phyloP scores from a whole-genome alignment of 495 filamentous ascomycete species.

The Choiromyces venosus region DNA sequence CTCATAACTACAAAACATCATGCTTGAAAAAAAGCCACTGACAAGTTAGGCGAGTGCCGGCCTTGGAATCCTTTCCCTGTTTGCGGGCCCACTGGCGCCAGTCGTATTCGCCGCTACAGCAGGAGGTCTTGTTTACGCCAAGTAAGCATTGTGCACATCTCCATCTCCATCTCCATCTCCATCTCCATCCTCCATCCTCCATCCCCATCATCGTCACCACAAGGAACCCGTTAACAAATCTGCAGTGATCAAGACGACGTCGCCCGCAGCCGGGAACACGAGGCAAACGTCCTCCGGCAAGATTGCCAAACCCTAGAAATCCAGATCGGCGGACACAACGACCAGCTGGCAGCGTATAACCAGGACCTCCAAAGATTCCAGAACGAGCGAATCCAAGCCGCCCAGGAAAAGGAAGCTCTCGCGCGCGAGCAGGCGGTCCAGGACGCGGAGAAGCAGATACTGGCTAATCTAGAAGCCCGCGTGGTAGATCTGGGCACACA shows the following conservation, averaged over 20 bases:
- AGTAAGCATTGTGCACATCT: neutral
- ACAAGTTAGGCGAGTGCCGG: neutral
- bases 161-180: too few relatives aligned
- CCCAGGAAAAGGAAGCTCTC: neutral
- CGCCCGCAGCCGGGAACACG: neutral
- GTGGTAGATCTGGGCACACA: neutral
- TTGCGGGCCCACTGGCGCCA: neutral
- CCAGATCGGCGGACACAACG: neutral
- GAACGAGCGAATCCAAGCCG: neutral
- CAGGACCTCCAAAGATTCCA: neutral
- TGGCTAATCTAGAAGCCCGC: neutral
- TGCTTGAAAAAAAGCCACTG: neutral
- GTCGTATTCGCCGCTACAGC: neutral
- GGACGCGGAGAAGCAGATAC: neutral
- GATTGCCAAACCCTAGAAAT: neutral
- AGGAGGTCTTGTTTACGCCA: neutral
- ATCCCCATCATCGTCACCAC: too few relatives aligned
- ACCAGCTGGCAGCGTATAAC: neutral
- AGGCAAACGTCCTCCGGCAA: neutral
- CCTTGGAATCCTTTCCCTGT: neutral
- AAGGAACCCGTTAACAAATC: neutral
- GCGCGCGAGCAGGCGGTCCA: neutral
- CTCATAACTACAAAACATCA: neutral
- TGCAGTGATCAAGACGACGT: neutral
- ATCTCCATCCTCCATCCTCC: too few relatives aligned